Base-by-base conservation (phyloP, 768 basidiomycete genomes). In the Trametes gibbosa region DNA sequence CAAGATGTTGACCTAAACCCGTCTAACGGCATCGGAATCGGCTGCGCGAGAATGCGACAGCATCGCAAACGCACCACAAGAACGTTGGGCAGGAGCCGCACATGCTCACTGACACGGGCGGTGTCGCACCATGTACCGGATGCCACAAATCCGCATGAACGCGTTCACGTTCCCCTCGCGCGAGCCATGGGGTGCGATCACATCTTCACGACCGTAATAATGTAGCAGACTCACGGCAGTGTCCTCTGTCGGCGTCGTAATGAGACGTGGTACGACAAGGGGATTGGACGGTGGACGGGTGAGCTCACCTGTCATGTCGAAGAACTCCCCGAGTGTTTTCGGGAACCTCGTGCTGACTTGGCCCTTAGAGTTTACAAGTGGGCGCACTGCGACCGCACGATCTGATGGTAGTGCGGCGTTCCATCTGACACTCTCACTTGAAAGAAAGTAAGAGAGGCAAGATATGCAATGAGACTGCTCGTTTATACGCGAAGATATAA, bases 131-230 rank as follows among this genome's bases (percentile, higher is more conserved):
- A 82, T 81, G 65, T 83, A 84, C 61, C 74, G 71, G n/a, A 84
- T 76, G 5, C 83, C 83, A 58, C 77, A 80, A 66, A 82, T 81
- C 53, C 78, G 80, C 75, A 85, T 80, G 67, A 86, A 76, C 29
- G 70, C 66, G 62, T 85, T 86, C 58, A 84, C 67, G 61, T 84
- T 84, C n/a, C 69, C 67, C 34, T 80, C 78, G 47, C 76, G 72
- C 23, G 71, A 71, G 13, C 76, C 29, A 32, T 32, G 76, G 3
- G 35, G 8, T 39, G 5, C 37, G 0, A 75, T 73, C 6, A 75
- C 63, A 29, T 74, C 74, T 13, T 49, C 42, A 10, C 73, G 54
- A 21, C 62, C 71, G 62, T 76, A 77, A 19, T 76, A 74, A n/a
- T 58, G 37, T 54, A 71, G 58, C 16, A 76, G 69, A 24, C 56